These are phyloP conservation scores for Lentinula aciculospora DNA, from an alignment of 768 basidiomycete species.

Conservation along the genomic window DNA sequence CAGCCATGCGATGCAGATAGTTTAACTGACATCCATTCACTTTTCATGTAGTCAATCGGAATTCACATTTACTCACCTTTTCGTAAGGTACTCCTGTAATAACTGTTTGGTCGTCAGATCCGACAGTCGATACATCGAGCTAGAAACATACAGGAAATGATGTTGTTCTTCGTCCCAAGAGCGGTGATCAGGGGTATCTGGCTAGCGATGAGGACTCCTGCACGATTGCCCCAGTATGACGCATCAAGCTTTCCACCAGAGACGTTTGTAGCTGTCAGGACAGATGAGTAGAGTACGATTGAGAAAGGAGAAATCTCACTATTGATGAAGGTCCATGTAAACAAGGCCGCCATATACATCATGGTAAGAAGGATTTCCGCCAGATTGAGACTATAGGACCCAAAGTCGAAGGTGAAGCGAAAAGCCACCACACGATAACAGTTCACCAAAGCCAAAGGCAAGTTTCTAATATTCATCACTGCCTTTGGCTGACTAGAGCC, in stretches of 20 bases:
- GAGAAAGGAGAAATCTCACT: slow-evolving; percentile 7
- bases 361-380: slow-evolving; percentile 32
- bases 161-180: slow-evolving; percentile 46
- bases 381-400: slow-evolving; percentile 32
- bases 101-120: slow-evolving; percentile 17
- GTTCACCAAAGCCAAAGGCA: slow-evolving; percentile 18
- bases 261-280: slow-evolving; percentile 11
- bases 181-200: slow-evolving; percentile 41
- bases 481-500: background rate
- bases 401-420: slow-evolving; percentile 22
- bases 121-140: background rate
- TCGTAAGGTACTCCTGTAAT: slow-evolving; percentile 31
- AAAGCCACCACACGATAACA: slow-evolving; percentile 24
- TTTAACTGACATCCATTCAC: slow-evolving; percentile 19
- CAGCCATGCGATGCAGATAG: slow-evolving; percentile 30
- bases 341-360: slow-evolving; percentile 29
- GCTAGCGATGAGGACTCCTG: slow-evolving; percentile 24
- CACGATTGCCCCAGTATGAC: slow-evolving; percentile 19
- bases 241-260: slow-evolving; percentile 7
- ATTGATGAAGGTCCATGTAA: slow-evolving; percentile 25
- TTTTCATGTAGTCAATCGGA: background rate
- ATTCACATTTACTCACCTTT: slow-evolving; percentile 6
- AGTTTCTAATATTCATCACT: slow-evolving; percentile 12
- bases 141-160: slow-evolving; percentile 29
- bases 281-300: background rate